These are phyloP conservation scores for Forsythia suspensa DNA, from an alignment of 257 asterid genomes.

Conservation along the genomic window DNA sequence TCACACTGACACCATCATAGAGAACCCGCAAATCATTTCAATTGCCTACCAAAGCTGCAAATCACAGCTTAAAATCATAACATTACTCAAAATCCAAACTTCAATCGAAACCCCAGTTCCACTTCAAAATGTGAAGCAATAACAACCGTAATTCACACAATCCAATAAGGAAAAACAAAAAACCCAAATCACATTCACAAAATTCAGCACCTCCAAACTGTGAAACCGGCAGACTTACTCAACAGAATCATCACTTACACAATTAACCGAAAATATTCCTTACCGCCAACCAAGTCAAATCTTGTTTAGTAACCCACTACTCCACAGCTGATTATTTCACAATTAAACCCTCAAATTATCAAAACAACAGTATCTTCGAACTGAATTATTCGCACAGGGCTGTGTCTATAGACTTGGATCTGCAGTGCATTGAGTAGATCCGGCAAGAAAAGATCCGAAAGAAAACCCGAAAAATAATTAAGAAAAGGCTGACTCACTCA, in stretches of 20 bases:
- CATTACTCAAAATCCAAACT: conserved; percentile 7
- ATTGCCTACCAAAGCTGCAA: conserved; percentile 13
- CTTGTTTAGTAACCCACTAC: conserved; percentile 23
- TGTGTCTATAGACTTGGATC: conserved; percentile 34
- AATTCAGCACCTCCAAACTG: conserved; percentile 29
- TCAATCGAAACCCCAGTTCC: conserved; percentile 24
- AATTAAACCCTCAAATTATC: conserved; percentile 23
- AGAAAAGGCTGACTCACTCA: conserved; percentile 46
- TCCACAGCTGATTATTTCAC: conserved; percentile 20
- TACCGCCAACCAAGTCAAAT: not conserved
- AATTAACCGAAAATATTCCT: not conserved
- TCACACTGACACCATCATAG: conserved; percentile 6
- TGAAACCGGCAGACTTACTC: conserved; percentile 22
- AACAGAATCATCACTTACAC: conserved; percentile 17
- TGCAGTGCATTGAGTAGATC: conserved; percentile 41
- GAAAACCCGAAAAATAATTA: conserved; percentile 31
- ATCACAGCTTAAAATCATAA: conserved; percentile 22
- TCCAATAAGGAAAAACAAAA: conserved; percentile 5
- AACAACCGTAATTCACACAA: conserved; percentile 24
- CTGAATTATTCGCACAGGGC: conserved; percentile 6
- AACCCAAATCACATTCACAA: conserved; percentile 6
- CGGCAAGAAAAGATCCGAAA: conserved; percentile 7
- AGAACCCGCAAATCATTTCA: conserved; percentile 12
- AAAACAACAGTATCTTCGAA: not conserved
- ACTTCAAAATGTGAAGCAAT: conserved; percentile 23